A percentile compares a stretch with the other conserved stretches of the same genome.
These are phyloP conservation scores for Polytrichum commune DNA, from an alignment of 225 moss, liverwort and hornwort species.

Conservation along the genomic window DNA sequence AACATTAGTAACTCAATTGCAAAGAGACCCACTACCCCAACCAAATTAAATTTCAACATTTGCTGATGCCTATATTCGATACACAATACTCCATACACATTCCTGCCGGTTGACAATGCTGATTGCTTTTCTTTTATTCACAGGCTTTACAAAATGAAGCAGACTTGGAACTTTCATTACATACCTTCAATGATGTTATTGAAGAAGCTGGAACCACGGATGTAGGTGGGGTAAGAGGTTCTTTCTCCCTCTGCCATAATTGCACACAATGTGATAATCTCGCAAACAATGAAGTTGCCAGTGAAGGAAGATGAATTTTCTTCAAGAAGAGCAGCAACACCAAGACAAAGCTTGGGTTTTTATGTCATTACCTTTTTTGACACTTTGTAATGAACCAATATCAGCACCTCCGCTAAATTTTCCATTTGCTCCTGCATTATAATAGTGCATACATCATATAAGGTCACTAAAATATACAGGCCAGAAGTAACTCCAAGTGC, in stretches of 20 bases:
- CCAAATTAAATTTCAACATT: too few species aligned
- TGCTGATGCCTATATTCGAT: too few species aligned
- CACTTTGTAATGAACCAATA: slow-evolving; percentile 51
- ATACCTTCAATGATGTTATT: slow-evolving; percentile 86
- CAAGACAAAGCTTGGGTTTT: not conserved
- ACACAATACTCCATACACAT: too few species aligned
- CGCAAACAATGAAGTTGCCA: not conserved
- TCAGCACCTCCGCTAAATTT: slow-evolving; percentile 85
- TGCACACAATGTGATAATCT: not conserved
- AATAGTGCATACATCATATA: too few species aligned
- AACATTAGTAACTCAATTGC: too few species aligned
- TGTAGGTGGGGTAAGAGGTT: slow-evolving; percentile 25
- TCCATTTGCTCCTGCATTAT: slow-evolving; percentile 72
- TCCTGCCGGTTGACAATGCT: too few species aligned
- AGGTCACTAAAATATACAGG: too few species aligned
- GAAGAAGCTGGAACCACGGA: slow-evolving; percentile 38
- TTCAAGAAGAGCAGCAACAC: not conserved
- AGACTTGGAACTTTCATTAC: not conserved
- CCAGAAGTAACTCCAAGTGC: too few species aligned
- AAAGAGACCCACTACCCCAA: too few species aligned
- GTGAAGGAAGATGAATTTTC: not conserved
- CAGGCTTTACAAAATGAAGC: too few species aligned
- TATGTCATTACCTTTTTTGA: slow-evolving; percentile 33
- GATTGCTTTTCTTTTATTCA: too few species aligned
- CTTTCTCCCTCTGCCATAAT: slow-evolving; percentile 27